phyloP scores from a whole-genome alignment of 352 stramenopile species.

The Phytophthora hybrid region DNA sequence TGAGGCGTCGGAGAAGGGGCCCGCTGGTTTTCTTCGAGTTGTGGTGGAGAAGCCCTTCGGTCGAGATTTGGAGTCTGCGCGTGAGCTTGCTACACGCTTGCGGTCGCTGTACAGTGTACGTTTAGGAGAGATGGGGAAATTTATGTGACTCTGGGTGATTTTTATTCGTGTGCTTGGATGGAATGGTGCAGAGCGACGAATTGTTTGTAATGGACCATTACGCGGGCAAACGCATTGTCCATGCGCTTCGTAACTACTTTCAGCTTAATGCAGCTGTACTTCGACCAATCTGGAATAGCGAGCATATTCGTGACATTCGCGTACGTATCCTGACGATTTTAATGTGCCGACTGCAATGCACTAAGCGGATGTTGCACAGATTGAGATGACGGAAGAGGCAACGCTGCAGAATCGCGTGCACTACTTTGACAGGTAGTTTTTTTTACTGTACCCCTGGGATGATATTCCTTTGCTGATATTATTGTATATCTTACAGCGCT shows the following conservation, averaged over 20 bases:
- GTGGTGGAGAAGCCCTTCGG: slow-evolving; percentile 89
- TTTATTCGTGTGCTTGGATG: background rate
- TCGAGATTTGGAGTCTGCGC: slow-evolving; percentile 58
- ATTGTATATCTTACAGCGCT: slow-evolving; percentile 30
- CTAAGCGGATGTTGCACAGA: slow-evolving; percentile 26
- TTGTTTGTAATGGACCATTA: slow-evolving; percentile 91
- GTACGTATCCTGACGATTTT: slow-evolving; percentile 9
- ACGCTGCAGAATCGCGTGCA: slow-evolving; percentile 63
- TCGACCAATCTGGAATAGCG: slow-evolving; percentile 41
- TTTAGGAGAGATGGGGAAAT: background rate
- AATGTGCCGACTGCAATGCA: background rate
- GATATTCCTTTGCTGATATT: slow-evolving; percentile 3
- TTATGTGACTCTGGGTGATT: background rate
- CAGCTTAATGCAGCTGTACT: slow-evolving; percentile 52
- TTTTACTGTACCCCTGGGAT: background rate
- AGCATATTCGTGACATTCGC: slow-evolving; percentile 32
- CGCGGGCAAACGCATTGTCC: slow-evolving; percentile 78
- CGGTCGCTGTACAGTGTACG: slow-evolving; percentile 47
- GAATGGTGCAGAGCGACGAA: slow-evolving; percentile 56
- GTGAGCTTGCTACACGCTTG: slow-evolving; percentile 50
- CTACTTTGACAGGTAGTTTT: slow-evolving; percentile 79
- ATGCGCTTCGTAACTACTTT: slow-evolving; percentile 62
- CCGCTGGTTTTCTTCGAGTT: slow-evolving; percentile 60
- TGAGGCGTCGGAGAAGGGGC: background rate
- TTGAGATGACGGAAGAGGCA: slow-evolving; percentile 78